Evolutionary conservation across 2,329 filamentous ascomycete species (phyloP).

Genomic region (Aspergillus tanneri): DNA sequence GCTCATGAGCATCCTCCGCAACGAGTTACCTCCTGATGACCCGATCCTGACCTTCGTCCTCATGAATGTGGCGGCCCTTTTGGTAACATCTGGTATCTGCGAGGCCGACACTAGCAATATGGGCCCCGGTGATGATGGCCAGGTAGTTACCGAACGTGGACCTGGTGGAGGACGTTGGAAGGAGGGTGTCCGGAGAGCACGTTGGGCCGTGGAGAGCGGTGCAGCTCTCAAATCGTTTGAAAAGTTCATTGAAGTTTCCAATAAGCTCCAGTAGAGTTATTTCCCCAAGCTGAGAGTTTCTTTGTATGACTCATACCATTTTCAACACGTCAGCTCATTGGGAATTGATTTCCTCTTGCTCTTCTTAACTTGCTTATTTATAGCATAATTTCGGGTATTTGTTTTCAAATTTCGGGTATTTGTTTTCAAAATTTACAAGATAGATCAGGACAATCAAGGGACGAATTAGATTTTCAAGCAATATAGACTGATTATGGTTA

Average conservation of each 20-base stretch:
- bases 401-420: background rate
- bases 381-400: background rate
- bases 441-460: background rate
- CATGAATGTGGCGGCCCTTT: conserved; percentile 85
- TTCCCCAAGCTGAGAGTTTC: background rate
- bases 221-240: conserved; percentile 81
- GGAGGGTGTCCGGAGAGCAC: conserved; percentile 82
- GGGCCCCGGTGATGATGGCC: conserved; percentile 75
- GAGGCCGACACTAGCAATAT: conserved; percentile 78
- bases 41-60: conserved; percentile 91
- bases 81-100: conserved; percentile 82
- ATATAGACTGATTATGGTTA: background rate
- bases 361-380: background rate
- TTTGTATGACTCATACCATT: conserved; percentile 1
- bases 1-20: conserved; percentile 70
- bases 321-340: background rate
- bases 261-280: conserved; percentile 42
- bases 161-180: conserved; percentile 91
- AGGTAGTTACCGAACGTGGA: conserved; percentile 76
- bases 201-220: conserved; percentile 84
- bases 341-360: background rate
- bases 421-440: background rate
- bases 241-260: conserved; percentile 79
- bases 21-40: conserved; percentile 70
- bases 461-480: background rate